phyloP scores from a whole-genome alignment of 257 asterid genomes.

The Fraxinus excelsior region DNA sequence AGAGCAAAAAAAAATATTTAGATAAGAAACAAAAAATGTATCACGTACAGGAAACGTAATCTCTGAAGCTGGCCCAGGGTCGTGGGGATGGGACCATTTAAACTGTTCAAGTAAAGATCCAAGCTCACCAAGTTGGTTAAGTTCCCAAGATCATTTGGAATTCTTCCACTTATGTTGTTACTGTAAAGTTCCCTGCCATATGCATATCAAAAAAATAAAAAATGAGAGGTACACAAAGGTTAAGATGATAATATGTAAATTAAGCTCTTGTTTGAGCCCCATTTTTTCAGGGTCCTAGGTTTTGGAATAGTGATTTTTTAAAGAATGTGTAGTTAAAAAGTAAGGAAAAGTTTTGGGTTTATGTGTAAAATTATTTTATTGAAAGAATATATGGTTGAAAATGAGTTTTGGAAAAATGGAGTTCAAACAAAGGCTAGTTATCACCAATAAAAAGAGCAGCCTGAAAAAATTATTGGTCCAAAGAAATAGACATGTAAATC shows the following conservation, averaged over 20 bases:
- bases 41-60: constrained; percentile 79
- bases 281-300: no score
- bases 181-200: constrained; percentile 89
- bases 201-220: background rate
- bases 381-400: no score
- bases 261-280: background rate
- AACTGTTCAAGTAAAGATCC: constrained; percentile 84
- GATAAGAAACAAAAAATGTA: constrained; percentile 17
- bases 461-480: background rate
- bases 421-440: no score
- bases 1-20: constrained; percentile 14
- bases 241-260: background rate
- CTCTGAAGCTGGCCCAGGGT: constrained; percentile 73
- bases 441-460: background rate
- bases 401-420: no score
- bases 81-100: constrained; percentile 73
- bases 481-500: background rate
- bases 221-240: constrained; percentile 17
- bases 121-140: constrained; percentile 85
- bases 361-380: no score
- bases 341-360: no score
- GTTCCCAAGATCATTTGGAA: constrained; percentile 86
- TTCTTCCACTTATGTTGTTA: constrained; percentile 72
- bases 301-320: no score
- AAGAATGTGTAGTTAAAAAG: no score